Conservation (phyloP, 345 rosid genomes). For the Populus tremula region DNA sequence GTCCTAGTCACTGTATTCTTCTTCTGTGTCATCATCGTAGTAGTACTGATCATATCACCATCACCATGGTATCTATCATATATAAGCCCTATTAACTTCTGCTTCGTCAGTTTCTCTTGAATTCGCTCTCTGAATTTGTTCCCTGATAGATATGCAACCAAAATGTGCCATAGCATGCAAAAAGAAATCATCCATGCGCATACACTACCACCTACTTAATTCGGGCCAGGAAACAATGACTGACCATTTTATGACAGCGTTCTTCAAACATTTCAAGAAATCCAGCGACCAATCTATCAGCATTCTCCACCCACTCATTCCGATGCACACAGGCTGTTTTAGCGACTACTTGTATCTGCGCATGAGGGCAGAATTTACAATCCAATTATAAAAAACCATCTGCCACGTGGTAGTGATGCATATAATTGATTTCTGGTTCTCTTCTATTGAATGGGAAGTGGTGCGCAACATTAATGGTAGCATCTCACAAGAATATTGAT, state of each 20-base stretch:
- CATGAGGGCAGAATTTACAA: neutral
- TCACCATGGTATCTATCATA: slow-evolving; percentile 16
- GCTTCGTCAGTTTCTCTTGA: slow-evolving; percentile 48
- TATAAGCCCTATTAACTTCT: slow-evolving; percentile 37
- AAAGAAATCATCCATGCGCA: neutral
- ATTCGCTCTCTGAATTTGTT: slow-evolving; percentile 60
- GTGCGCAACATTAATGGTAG: neutral
- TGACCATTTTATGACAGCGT: slow-evolving; percentile 66
- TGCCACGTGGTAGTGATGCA: neutral
- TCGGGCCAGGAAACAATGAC: neutral
- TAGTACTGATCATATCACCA: slow-evolving; percentile 31
- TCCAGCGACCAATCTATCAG: slow-evolving; percentile 64
- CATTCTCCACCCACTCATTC: slow-evolving; percentile 62
- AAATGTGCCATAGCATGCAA: neutral
- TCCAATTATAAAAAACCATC: neutral
- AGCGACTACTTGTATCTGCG: slow-evolving; percentile 63
- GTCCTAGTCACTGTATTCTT: slow-evolving; percentile 28
- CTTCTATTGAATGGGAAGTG: neutral
- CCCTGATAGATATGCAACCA: slow-evolving; percentile 32
- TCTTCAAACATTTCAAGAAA: slow-evolving; percentile 74
- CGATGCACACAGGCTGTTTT: slow-evolving; percentile 57
- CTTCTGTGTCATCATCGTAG: slow-evolving; percentile 27
- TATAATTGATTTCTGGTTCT: neutral
- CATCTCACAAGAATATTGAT: neutral
- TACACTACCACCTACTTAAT: neutral